Evolutionary conservation across 352 stramenopile genomes (phyloP).

Genomic region (Phytopythium delawarense): DNA sequence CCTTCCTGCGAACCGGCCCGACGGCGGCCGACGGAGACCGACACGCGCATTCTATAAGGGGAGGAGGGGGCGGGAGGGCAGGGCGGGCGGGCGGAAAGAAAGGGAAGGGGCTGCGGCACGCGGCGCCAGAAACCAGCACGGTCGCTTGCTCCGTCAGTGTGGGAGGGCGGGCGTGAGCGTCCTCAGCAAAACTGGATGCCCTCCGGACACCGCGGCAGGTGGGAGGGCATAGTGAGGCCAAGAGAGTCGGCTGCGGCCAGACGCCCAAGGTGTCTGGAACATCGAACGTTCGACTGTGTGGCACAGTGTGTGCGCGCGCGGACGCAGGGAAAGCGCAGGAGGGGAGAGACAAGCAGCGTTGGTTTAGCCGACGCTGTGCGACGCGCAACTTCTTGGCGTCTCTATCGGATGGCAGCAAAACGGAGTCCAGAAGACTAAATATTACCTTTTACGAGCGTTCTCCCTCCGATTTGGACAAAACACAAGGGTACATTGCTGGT

Average conservation of each 20-base stretch:
- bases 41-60: constrained; percentile 9
- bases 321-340: too few relatives aligned
- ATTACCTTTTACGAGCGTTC: not conserved
- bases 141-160: not conserved
- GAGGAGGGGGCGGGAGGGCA: not conserved
- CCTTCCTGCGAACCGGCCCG: not conserved
- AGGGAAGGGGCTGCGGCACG: not conserved
- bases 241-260: not conserved
- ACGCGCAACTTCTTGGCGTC: too few relatives aligned
- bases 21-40: not conserved
- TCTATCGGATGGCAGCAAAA: too few relatives aligned
- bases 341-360: not conserved
- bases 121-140: not conserved
- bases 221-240: not conserved
- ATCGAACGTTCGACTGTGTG: not conserved
- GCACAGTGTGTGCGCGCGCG: not conserved
- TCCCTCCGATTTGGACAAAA: too few relatives aligned
- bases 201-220: not conserved
- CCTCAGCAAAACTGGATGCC: too few relatives aligned
- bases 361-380: too few relatives aligned
- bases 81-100: constrained; percentile 1
- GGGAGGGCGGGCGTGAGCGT: not conserved
- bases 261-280: not conserved
- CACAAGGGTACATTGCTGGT: not conserved
- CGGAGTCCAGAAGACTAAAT: not conserved